Conservation (phyloP, 805 yeast genomes). For the Ogataea salicorniae region DNA sequence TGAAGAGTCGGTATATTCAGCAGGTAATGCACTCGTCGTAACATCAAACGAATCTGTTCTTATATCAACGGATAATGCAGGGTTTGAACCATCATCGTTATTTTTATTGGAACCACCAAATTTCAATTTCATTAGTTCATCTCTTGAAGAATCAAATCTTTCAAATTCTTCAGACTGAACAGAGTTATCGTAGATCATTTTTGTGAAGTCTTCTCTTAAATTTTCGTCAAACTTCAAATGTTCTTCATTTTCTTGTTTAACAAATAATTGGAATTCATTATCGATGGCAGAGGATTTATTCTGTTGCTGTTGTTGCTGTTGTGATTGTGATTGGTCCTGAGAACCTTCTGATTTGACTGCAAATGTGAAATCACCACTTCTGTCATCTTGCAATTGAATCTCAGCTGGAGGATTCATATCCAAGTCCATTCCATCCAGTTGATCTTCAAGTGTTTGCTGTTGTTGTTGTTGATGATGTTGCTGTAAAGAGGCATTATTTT, state of each 20-base stretch:
- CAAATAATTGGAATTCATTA: conserved; percentile 1
- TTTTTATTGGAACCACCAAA: conserved; percentile 37
- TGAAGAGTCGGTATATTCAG: conserved; percentile 21
- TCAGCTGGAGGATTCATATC: too few relatives aligned
- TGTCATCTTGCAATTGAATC: too few relatives aligned
- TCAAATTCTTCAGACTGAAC: conserved; percentile 23
- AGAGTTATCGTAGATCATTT: conserved; percentile 1
- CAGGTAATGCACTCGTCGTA: conserved; percentile 25
- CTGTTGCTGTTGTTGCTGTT: conserved; percentile 2
- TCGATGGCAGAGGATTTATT: background rate
- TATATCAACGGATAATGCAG: conserved; percentile 2
- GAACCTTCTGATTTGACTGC: too few relatives aligned
- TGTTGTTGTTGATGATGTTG: background rate
- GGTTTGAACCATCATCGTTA: conserved; percentile 7
- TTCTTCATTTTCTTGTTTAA: conserved; percentile 13
- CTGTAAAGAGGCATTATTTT: background rate
- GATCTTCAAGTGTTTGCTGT: background rate
- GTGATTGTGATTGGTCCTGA: too few relatives aligned
- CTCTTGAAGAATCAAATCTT: conserved; percentile 40
- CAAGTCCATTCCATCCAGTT: background rate
- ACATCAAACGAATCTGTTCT: conserved; percentile 21
- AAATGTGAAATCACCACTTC: too few relatives aligned
- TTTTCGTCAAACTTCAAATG: conserved; percentile 7
- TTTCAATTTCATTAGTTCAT: conserved; percentile 45
- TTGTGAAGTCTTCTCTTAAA: background rate